Evolutionary conservation across 2,329 filamentous ascomycete genomes (phyloP).

Genomic region (Huntiella moniliformis): DNA sequence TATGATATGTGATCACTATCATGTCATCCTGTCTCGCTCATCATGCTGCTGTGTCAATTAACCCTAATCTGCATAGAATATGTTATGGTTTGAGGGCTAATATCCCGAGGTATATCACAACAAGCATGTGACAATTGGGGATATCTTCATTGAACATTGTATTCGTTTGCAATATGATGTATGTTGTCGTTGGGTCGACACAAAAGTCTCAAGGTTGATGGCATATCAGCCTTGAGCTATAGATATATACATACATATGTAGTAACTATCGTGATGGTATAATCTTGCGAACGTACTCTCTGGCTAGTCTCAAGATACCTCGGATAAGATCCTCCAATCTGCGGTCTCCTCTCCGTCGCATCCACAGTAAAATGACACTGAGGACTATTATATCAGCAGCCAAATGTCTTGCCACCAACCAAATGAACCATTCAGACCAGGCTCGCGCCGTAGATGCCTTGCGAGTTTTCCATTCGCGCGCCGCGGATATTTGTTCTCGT

Average conservation of each 20-base stretch:
- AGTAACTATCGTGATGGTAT: constrained; percentile 31
- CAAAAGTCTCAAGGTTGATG: too few relatives aligned
- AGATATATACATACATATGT: background rate
- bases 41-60: too few relatives aligned
- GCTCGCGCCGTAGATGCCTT: constrained; percentile 44
- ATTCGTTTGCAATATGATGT: too few relatives aligned
- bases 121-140: too few relatives aligned
- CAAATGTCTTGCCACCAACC: constrained; percentile 53
- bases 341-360: constrained; percentile 51
- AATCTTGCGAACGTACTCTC: constrained; percentile 41
- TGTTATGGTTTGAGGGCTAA: too few relatives aligned
- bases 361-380: constrained; percentile 47
- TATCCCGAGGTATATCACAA: too few relatives aligned
- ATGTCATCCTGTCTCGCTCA: too few relatives aligned
- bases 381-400: constrained; percentile 51
- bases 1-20: too few relatives aligned
- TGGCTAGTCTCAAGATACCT: constrained; percentile 35
- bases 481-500: constrained; percentile 70
- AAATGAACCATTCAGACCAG: constrained; percentile 54
- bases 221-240: too few relatives aligned
- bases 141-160: too few relatives aligned
- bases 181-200: too few relatives aligned
- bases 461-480: constrained; percentile 50
- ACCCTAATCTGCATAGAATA: too few relatives aligned
- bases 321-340: constrained; percentile 57